Conservation (phyloP, 1,139 yeast genomes). For the Yamadazyma membranifaciens region DNA sequence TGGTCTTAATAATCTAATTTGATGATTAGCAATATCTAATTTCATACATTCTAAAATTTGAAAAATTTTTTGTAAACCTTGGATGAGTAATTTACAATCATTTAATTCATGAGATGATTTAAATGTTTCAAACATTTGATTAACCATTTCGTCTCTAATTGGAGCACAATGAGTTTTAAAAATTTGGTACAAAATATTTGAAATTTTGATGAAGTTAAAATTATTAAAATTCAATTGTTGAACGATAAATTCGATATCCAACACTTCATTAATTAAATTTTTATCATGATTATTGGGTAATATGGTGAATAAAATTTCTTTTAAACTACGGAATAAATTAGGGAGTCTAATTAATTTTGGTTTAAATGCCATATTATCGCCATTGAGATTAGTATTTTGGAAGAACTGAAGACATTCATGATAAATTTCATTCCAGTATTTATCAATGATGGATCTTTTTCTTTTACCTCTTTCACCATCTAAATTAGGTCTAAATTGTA, state of each 20-base stretch:
- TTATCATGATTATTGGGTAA: constrained; percentile 77
- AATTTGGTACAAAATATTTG: constrained; percentile 68
- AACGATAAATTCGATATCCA: constrained; percentile 73
- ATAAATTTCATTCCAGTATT: constrained; percentile 79
- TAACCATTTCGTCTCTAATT: constrained; percentile 90
- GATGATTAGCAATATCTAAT: constrained; percentile 92
- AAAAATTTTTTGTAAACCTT: constrained; percentile 76
- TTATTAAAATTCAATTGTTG: constrained; percentile 73
- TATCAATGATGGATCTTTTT: constrained; percentile 72
- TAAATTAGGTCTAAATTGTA: constrained; percentile 87
- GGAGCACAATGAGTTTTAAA: constrained; percentile 91
- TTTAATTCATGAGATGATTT: constrained; percentile 55
- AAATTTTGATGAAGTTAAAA: constrained; percentile 65
- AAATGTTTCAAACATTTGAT: constrained; percentile 74
- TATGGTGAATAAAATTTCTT: constrained; percentile 72
- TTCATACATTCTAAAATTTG: constrained; percentile 95
- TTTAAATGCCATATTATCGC: constrained; percentile 8
- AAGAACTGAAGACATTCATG: constrained; percentile 55
- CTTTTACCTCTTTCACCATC: constrained; percentile 88
- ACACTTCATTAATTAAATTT: constrained; percentile 60
- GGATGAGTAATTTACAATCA: constrained; percentile 60
- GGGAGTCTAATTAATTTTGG: constrained; percentile 54
- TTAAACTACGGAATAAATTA: constrained; percentile 67
- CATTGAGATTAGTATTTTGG: not conserved
- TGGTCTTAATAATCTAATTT: constrained; percentile 81